Conservation (phyloP, 768 basidiomycete species). For the Stropharia rugosoannulata region DNA sequence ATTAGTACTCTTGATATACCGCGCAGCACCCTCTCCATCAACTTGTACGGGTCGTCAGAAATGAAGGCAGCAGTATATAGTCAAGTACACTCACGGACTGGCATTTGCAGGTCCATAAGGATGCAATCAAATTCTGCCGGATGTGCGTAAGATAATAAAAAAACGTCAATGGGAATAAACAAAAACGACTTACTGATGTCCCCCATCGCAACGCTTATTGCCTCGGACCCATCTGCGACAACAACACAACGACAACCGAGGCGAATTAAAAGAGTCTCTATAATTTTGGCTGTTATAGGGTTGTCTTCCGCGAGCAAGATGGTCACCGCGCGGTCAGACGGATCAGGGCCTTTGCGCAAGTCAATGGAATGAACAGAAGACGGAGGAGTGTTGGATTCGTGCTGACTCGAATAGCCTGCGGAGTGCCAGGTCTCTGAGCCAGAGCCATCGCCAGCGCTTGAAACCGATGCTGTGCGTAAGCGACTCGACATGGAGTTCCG, state of each 20-base stretch:
- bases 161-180: not conserved
- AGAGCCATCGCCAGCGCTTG: conserved; percentile 77
- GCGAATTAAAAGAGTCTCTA: conserved; percentile 90
- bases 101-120: conserved; percentile 95
- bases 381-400: conserved; percentile 66
- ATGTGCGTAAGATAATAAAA: conserved; percentile 16
- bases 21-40: conserved; percentile 94
- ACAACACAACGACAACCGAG: conserved; percentile 95
- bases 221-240: conserved; percentile 95
- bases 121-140: conserved; percentile 88
- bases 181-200: conserved; percentile 79
- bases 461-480: conserved; percentile 82
- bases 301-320: conserved; percentile 96
- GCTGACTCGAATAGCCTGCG: conserved; percentile 56
- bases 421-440: conserved; percentile 74
- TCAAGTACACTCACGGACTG: conserved; percentile 65
- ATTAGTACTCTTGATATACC: conserved; percentile 96
- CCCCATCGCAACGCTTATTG: conserved; percentile 95
- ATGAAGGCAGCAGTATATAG: not conserved
- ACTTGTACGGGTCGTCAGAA: conserved; percentile 42
- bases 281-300: conserved; percentile 96
- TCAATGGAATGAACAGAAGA: conserved; percentile 88
- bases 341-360: conserved; percentile 72
- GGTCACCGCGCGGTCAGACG: conserved; percentile 86
- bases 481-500: conserved; percentile 87